These are phyloP conservation scores for Thielaviopsis punctulata DNA, from an alignment of 2,329 filamentous ascomycete genomes.

Conservation along the genomic window DNA sequence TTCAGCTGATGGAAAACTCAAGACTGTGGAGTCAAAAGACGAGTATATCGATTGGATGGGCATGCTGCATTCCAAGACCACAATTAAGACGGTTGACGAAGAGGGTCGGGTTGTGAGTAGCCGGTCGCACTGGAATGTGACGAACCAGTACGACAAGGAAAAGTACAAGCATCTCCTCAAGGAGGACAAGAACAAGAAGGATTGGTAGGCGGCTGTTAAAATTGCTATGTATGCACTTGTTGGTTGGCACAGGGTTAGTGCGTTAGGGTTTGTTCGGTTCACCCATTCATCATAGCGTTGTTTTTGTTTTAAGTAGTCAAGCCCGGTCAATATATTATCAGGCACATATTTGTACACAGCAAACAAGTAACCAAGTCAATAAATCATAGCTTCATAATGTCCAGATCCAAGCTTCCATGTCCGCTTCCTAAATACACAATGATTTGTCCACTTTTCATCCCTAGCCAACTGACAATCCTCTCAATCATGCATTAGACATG, in stretches of 20 bases:
- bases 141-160: constrained; percentile 11
- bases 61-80: constrained; percentile 25
- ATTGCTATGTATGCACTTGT: too few species aligned
- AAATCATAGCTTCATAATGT: constrained; percentile 5
- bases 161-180: constrained; percentile 8
- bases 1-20: constrained; percentile 15
- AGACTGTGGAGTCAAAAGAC: constrained; percentile 22
- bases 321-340: background rate
- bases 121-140: constrained; percentile 17
- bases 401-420: background rate
- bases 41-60: constrained; percentile 28
- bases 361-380: background rate
- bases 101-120: constrained; percentile 25
- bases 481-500: constrained; percentile 3
- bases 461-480: background rate
- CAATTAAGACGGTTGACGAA: constrained; percentile 23
- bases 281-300: background rate
- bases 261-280: background rate
- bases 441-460: background rate
- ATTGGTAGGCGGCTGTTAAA: background rate
- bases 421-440: background rate
- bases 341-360: background rate
- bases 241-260: too few species aligned
- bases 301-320: background rate
- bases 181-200: background rate